These are phyloP conservation scores for Metarhizium robertsii DNA, from an alignment of 2,329 filamentous ascomycete species.

Conservation along the genomic window DNA sequence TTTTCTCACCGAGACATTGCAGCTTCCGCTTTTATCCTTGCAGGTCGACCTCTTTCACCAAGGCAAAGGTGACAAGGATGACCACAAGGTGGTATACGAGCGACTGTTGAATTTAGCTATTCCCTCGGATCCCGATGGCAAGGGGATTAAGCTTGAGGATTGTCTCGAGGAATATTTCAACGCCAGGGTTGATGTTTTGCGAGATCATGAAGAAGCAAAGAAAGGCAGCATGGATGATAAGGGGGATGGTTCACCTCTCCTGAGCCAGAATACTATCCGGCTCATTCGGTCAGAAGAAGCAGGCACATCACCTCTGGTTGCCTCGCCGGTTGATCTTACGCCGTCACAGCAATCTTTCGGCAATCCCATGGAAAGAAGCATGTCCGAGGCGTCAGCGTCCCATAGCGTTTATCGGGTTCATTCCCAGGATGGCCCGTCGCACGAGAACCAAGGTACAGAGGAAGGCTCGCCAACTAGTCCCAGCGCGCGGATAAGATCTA, in stretches of 20 bases:
- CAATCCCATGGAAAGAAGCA: not conserved
- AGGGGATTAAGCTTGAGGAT: constrained; percentile 72
- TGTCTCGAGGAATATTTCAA: constrained; percentile 95
- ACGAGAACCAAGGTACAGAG: not conserved
- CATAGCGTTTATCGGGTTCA: not conserved
- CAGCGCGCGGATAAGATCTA: constrained; percentile 36
- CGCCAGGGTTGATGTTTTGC: constrained; percentile 78
- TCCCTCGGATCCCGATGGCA: constrained; percentile 62
- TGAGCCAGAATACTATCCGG: constrained; percentile 23
- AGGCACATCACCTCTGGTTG: constrained; percentile 23
- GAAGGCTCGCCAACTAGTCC: constrained; percentile 6
- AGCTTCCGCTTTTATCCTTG: constrained; percentile 77
- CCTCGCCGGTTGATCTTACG: constrained; percentile 21
- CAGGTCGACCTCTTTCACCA: constrained; percentile 95
- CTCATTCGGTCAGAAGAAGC: constrained; percentile 24
- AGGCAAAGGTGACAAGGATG: constrained; percentile 74
- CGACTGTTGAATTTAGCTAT: constrained; percentile 84
- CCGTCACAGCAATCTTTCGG: constrained; percentile 10
- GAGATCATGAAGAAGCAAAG: constrained; percentile 55
- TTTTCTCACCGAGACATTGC: constrained; percentile 84
- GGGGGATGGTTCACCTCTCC: constrained; percentile 15
- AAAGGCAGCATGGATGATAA: constrained; percentile 22
- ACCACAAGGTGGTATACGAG: constrained; percentile 93
- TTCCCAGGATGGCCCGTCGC: not conserved
- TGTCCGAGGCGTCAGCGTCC: not conserved